Percentiles rank a stretch among this genome's conserved stretches.
These are phyloP conservation scores for Trichoderma guizhouense DNA, from an alignment of 2,329 filamentous ascomycete species.

Conservation along the genomic window DNA sequence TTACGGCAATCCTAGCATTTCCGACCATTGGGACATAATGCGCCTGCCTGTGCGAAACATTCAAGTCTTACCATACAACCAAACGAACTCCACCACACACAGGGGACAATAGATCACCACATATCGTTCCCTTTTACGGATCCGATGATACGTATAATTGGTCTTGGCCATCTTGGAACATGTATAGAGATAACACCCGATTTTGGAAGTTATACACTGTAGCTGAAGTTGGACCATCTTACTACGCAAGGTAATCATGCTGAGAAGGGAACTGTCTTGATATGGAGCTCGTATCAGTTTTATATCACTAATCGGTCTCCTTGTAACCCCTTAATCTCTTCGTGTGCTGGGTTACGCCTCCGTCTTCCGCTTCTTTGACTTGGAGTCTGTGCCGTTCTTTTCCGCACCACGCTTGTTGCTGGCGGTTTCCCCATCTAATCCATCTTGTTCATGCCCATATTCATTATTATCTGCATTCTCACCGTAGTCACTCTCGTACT, in stretches of 20 bases:
- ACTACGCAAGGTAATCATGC: not conserved
- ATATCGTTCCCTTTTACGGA: not conserved
- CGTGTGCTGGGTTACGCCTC: not conserved
- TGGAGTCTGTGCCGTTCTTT: conserved; percentile 17
- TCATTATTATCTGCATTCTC: conserved; percentile 33
- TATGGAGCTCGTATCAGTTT: not conserved
- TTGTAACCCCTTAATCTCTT: not conserved
- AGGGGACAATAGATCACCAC: not conserved
- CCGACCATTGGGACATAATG: conserved; percentile 43
- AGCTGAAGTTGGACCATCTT: not conserved
- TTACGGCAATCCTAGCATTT: conserved; percentile 39
- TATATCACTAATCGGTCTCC: not conserved
- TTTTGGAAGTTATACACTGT: not conserved
- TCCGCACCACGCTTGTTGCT: conserved; percentile 26
- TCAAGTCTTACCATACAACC: conserved; percentile 33
- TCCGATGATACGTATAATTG: not conserved
- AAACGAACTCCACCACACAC: conserved; percentile 25
- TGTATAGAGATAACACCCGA: not conserved
- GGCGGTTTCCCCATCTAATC: conserved; percentile 19
- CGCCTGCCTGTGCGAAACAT: conserved; percentile 31
- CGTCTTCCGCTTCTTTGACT: conserved; percentile 29
- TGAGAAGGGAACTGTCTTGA: not conserved
- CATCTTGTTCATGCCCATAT: conserved; percentile 22
- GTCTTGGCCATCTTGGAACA: not conserved
- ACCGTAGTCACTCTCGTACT: conserved; percentile 33